phyloP scores from a whole-genome alignment of 164 flowering plant genomes.

The Annona cherimola region DNA sequence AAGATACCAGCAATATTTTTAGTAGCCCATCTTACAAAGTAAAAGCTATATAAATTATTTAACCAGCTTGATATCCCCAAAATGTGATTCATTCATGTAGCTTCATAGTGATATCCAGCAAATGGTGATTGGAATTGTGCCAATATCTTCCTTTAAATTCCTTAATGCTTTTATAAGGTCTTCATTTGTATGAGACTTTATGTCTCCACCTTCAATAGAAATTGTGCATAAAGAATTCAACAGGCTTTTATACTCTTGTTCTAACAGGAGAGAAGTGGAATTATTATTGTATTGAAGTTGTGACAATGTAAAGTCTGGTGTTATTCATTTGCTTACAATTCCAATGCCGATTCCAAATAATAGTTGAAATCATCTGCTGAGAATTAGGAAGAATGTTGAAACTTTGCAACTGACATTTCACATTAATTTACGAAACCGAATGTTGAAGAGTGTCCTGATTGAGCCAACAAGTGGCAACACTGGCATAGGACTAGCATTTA shows the following conservation, averaged over 20 bases:
- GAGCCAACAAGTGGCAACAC: slow-evolving; percentile 59
- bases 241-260: too few species aligned
- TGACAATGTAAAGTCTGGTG: too few species aligned
- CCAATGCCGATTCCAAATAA: too few species aligned
- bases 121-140: background rate
- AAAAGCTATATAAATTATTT: too few species aligned
- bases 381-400: background rate
- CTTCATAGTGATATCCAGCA: background rate
- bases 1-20: background rate
- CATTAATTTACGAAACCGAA: background rate
- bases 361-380: background rate
- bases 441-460: slow-evolving; percentile 40
- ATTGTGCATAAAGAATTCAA: too few species aligned
- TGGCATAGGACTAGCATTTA: slow-evolving; percentile 57
- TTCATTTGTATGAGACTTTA: too few species aligned
- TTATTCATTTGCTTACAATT: too few species aligned
- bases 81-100: background rate
- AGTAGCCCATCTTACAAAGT: background rate
- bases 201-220: too few species aligned
- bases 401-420: background rate
- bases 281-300: too few species aligned
- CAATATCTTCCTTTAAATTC: background rate
- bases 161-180: background rate
- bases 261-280: too few species aligned
- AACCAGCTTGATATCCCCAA: too few species aligned